Evolutionary conservation across 202 grass and related monocot species (phyloP).

Genomic region (Bolboschoenoplectus hybrid): DNA sequence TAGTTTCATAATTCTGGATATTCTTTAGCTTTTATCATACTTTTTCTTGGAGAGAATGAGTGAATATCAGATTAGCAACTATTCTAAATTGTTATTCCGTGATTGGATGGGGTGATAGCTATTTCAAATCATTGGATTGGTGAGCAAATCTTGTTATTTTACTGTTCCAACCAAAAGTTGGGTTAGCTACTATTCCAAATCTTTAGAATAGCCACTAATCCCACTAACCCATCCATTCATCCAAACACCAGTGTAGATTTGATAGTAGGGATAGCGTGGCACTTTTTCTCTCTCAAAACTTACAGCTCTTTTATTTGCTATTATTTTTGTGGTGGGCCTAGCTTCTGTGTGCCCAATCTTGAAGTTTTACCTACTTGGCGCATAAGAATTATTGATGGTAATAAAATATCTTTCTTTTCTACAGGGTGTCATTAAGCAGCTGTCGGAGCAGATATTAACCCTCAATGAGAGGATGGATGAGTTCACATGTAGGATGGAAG

Average conservation of each 20-base stretch:
- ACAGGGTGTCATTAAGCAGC: conserved; percentile 72
- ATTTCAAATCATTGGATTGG: no score
- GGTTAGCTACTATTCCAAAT: no score
- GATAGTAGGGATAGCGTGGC: background rate
- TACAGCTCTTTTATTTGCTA: background rate
- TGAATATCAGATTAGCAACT: no score
- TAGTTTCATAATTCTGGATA: background rate
- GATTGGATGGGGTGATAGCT: no score
- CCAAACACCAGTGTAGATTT: background rate
- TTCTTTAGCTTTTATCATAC: background rate
- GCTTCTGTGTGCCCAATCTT: background rate
- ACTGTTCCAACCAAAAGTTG: no score
- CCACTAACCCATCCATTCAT: no score
- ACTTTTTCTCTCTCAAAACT: conserved; percentile 8
- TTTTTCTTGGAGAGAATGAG: background rate
- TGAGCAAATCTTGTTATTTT: no score
- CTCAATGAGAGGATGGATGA: conserved; percentile 98
- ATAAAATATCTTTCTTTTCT: conserved; percentile 40
- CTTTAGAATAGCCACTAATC: no score
- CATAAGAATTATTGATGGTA: conserved; percentile 3
- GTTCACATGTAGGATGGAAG: conserved; percentile 87
- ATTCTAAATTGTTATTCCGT: no score
- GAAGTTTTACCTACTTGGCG: background rate
- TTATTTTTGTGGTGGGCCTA: background rate
- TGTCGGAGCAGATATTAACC: conserved; percentile 89